phyloP scores from a whole-genome alignment of 331 rosid genomes.

The Erythrophleum ivorense region DNA sequence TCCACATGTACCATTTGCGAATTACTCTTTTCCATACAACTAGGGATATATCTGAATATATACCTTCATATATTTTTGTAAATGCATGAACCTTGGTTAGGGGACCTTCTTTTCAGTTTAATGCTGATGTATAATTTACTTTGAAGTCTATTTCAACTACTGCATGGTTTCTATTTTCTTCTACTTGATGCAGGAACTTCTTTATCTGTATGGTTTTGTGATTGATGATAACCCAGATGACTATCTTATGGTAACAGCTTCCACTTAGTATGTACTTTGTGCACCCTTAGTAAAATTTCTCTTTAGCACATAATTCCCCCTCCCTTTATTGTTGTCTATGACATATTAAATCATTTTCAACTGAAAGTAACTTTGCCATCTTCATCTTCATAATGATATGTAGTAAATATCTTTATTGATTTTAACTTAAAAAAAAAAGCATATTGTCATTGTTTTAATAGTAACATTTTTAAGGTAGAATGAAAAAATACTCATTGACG shows the following conservation, averaged over 20 bases:
- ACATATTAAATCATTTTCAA: not conserved
- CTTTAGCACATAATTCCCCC: slow-evolving; percentile 14
- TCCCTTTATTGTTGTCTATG: not conserved
- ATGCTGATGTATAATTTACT: slow-evolving; percentile 19
- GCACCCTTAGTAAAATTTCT: slow-evolving; percentile 25
- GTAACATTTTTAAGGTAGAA: not conserved
- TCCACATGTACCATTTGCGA: not conserved
- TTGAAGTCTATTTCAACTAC: slow-evolving; percentile 34
- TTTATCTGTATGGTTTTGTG: slow-evolving; percentile 89
- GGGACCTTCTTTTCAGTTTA: slow-evolving; percentile 26
- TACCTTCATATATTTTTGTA: not conserved
- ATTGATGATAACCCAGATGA: slow-evolving; percentile 85
- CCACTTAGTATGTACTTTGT: slow-evolving; percentile 20
- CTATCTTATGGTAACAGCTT: slow-evolving; percentile 86
- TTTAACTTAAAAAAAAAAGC: not conserved
- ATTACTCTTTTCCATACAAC: not conserved
- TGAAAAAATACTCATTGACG: not conserved
- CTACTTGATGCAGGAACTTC: slow-evolving; percentile 80
- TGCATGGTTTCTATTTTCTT: slow-evolving; percentile 33
- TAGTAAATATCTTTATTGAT: not conserved
- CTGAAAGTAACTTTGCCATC: not conserved
- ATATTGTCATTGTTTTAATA: not conserved
- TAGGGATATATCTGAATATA: not conserved
- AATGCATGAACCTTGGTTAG: slow-evolving; percentile 10
- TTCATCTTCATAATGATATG: slow-evolving; percentile 13